A percentile compares a stretch with the other conserved stretches of the same genome.
Evolutionary conservation across 495 filamentous ascomycete genomes (phyloP).

Genomic region (Oleoguttula mirabilis): DNA sequence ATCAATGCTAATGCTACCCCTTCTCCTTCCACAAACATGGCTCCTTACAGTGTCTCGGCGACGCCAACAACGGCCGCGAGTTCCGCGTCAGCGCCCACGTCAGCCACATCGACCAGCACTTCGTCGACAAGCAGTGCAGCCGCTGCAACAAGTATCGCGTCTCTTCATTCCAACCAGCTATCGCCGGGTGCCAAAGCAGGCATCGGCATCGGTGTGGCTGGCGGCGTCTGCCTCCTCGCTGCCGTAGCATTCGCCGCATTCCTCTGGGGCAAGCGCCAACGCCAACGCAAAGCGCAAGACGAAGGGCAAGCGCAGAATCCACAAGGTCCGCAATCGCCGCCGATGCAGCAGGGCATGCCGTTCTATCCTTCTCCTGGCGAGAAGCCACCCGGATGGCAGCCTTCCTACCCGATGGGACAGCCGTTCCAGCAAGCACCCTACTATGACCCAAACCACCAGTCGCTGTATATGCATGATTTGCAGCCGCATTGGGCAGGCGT

Average conservation of each 20-base stretch:
- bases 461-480: too few relatives aligned
- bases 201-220: constrained; percentile 9
- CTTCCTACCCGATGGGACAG: too few relatives aligned
- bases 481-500: too few relatives aligned
- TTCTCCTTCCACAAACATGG: not conserved
- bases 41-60: not conserved
- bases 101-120: not conserved
- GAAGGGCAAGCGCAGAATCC: not conserved
- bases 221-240: constrained; percentile 1
- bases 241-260: not conserved
- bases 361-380: not conserved
- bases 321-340: not conserved
- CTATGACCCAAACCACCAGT: too few relatives aligned
- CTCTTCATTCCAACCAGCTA: not conserved
- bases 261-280: not conserved
- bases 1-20: not conserved
- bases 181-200: constrained; percentile 10
- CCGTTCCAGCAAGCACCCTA: too few relatives aligned
- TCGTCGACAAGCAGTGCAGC: not conserved
- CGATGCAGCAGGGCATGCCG: not conserved
- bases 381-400: not conserved
- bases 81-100: not conserved
- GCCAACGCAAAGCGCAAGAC: not conserved
- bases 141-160: not conserved
- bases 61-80: not conserved